A percentile compares a stretch with the other conserved stretches of the same genome.
phyloP scores from a whole-genome alignment of 1,284 basidiomycete species.

The Lentinus polychrous region DNA sequence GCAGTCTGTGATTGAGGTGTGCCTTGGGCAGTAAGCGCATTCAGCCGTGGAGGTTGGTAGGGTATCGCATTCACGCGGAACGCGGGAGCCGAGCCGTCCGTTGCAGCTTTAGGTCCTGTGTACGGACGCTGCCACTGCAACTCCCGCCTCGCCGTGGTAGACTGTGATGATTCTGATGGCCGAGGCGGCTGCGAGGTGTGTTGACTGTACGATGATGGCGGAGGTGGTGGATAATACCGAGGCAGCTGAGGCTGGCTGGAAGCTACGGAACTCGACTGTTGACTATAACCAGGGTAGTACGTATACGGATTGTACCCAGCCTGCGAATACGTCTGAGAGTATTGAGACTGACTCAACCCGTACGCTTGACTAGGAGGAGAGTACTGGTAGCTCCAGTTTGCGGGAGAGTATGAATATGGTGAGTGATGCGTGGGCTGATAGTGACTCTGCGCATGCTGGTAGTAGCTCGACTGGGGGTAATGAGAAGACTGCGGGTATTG shows the following conservation, averaged over 20 bases:
- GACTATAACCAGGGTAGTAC: conserved; percentile 11
- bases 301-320: conserved; percentile 11
- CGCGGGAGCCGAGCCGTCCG: background rate
- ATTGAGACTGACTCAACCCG: background rate
- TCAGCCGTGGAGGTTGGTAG: background rate
- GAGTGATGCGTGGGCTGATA: conserved; percentile 11
- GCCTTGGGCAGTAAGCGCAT: background rate
- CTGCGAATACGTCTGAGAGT: conserved; percentile 6
- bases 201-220: background rate
- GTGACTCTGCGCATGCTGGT: conserved; percentile 2
- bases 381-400: conserved; percentile 2
- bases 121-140: conserved; percentile 23
- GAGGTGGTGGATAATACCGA: conserved; percentile 1
- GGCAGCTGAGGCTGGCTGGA: background rate
- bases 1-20: background rate
- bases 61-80: background rate
- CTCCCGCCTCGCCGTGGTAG: conserved; percentile 1
- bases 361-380: background rate
- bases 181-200: background rate
- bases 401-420: background rate
- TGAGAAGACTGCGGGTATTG: conserved; percentile 12
- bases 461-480: conserved; percentile 1
- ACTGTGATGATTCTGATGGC: background rate
- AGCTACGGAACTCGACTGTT: conserved; percentile 1
- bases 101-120: conserved; percentile 14